These are phyloP conservation scores for Saraca asoca DNA, from an alignment of 331 rosid genomes.

Conservation along the genomic window DNA sequence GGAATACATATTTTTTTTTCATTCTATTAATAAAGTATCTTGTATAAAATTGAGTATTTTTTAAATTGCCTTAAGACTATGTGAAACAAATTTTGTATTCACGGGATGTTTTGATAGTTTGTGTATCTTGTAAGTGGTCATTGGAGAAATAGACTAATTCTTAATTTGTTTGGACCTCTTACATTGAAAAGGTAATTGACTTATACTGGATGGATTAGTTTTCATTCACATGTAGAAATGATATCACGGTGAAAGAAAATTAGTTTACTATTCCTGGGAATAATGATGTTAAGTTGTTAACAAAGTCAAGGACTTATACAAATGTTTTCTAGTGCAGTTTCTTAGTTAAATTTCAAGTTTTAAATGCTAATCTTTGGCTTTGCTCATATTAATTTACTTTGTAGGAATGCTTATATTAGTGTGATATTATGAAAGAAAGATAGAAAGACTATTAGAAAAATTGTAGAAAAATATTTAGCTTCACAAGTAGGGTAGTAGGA, in stretches of 20 bases:
- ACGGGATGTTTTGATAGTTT: no score
- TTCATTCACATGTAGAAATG: not conserved
- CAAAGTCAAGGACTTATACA: not conserved
- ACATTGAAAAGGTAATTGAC: not conserved
- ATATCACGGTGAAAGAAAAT: not conserved
- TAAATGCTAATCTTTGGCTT: constrained; percentile 12
- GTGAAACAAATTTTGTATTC: not conserved
- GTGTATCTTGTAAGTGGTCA: not conserved
- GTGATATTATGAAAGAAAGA: no score
- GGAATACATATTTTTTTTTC: constrained; percentile 5
- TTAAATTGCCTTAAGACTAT: not conserved
- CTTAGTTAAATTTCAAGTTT: not conserved
- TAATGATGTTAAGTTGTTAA: not conserved
- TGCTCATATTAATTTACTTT: no score
- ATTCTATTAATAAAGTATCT: constrained; percentile 8
- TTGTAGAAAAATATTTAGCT: no score
- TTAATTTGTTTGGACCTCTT: not conserved
- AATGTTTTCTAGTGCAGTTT: not conserved
- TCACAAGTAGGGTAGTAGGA: no score
- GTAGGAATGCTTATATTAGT: no score
- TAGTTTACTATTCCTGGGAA: not conserved
- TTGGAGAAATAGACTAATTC: not conserved
- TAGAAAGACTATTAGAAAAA: no score
- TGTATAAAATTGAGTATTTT: not conserved
- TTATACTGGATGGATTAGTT: not conserved